Evolutionary conservation across 1,284 basidiomycete genomes (phyloP), one percentile per base, ranked within the genome.

Genomic region (Rhodotorula mucilaginosa): DNA sequence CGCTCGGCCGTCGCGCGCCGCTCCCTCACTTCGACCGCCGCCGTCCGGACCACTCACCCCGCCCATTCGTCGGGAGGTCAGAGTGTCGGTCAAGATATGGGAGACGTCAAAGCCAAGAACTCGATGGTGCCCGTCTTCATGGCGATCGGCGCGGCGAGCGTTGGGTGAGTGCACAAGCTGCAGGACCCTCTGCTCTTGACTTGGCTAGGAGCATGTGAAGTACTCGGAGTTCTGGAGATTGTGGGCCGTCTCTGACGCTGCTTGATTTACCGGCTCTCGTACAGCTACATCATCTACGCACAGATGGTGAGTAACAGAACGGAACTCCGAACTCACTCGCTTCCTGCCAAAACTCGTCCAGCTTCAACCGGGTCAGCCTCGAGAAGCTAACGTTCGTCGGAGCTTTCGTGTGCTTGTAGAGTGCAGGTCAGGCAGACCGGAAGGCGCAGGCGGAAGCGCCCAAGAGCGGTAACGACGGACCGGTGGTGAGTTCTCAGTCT

Each of bases 71-170:
- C 54, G 54, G 63, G 18, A 5, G 26, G 21, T 10, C 52, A 46
- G 16, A 16, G n/a, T 10, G 46, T 67, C 31, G 59, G 59, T 31
- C 59, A 61, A 31, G 65, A 67, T 54, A 31, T 46, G 12, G 54
- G 44, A 19, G 65, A 67, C 34, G 39, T n/a, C 10, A 21, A 48
- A 46, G 4, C 39, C 29, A 67, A 67, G 60, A 67, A 67, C 54
- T 46, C 59, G 3, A 29, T 31, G 8, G 29, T 56, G 13, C 65
- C 65, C 10, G 23, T 67, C 13, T 56, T 61, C 21, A n/a, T 61
- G 21, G 49, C 19, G 19, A 51, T 51, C 18, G 49, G 49, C 1
- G 49, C 49, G 49, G 49, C 49, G 49, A 51, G 49, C 10, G 49
- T 51, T 10, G 49, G 19, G 49, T 51, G 49, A 51, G 49, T 49